A percentile compares a stretch with the other conserved stretches of the same genome.
Conservation (phyloP, 345 rosid species). For the Rhizophora apiculata region DNA sequence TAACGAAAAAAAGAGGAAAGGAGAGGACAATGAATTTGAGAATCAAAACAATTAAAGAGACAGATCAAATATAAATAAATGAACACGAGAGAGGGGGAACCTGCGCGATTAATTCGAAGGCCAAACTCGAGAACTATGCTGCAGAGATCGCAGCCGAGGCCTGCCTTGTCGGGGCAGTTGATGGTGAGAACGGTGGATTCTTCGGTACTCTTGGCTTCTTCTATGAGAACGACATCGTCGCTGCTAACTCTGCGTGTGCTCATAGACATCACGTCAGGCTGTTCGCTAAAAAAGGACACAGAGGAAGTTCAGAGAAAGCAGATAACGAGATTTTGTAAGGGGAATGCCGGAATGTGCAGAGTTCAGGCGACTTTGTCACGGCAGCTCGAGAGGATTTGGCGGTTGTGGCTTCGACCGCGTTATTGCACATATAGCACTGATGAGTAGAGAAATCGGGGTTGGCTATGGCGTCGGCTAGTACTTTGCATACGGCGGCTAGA, state of each 20-base stretch:
- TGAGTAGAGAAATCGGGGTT: no score
- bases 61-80: not conserved
- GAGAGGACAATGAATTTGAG: no score
- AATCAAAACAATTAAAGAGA: not conserved
- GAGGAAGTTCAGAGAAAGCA: not conserved
- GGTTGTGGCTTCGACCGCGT: no score
- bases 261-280: slow-evolving; percentile 20
- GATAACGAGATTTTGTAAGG: not conserved
- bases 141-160: slow-evolving; percentile 76
- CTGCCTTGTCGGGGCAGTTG: slow-evolving; percentile 77
- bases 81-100: slow-evolving; percentile 17
- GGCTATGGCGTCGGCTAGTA: no score
- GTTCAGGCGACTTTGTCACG: no score
- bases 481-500: no score
- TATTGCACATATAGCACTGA: no score
- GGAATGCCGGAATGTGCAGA: no score
- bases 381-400: no score
- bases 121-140: slow-evolving; percentile 71
- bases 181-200: slow-evolving; percentile 59
- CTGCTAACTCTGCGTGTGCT: slow-evolving; percentile 35
- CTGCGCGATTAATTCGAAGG: slow-evolving; percentile 56
- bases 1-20: not conserved
- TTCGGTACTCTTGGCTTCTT: slow-evolving; percentile 30
- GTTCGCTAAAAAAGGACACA: no score
- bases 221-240: slow-evolving; percentile 62